Conservation (phyloP, 75 land plant genomes). For the Cunninghamia lanceolata region DNA sequence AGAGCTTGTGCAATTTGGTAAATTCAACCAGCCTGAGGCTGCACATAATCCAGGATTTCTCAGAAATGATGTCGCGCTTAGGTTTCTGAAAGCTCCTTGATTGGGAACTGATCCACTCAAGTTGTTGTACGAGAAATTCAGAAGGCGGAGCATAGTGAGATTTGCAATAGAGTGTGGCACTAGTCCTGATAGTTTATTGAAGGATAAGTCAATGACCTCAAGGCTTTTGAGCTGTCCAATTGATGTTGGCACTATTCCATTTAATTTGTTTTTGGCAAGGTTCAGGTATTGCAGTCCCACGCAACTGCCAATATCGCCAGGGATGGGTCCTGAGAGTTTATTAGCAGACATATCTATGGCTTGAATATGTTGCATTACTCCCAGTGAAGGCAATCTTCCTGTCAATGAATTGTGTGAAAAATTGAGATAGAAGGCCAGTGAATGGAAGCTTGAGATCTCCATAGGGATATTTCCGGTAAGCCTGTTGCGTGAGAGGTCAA, state of each 20-base stretch:
- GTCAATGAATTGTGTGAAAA: constrained; percentile 15
- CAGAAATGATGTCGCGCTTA: constrained; percentile 8
- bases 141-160: background rate
- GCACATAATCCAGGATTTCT: constrained; percentile 30
- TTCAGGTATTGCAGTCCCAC: constrained; percentile 9
- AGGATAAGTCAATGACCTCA: constrained; percentile 25
- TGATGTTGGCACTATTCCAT: background rate
- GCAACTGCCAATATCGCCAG: constrained; percentile 19
- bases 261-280: background rate
- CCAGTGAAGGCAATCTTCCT: background rate
- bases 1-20: constrained; percentile 1
- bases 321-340: constrained; percentile 29
- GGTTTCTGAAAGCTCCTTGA: constrained; percentile 19
- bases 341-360: constrained; percentile 28
- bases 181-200: constrained; percentile 24
- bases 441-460: constrained; percentile 33
- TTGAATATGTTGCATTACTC: background rate
- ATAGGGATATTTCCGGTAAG: constrained; percentile 5
- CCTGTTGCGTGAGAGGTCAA: background rate
- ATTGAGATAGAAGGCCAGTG: constrained; percentile 29
- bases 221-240: background rate
- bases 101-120: constrained; percentile 27
- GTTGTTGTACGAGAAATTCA: constrained; percentile 33
- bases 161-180: constrained; percentile 17
- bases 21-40: background rate